Evolutionary conservation across 257 asterid genomes (phyloP), one percentile per base, ranked within the genome.

Genomic region (Parsonsia alboflavescens): DNA sequence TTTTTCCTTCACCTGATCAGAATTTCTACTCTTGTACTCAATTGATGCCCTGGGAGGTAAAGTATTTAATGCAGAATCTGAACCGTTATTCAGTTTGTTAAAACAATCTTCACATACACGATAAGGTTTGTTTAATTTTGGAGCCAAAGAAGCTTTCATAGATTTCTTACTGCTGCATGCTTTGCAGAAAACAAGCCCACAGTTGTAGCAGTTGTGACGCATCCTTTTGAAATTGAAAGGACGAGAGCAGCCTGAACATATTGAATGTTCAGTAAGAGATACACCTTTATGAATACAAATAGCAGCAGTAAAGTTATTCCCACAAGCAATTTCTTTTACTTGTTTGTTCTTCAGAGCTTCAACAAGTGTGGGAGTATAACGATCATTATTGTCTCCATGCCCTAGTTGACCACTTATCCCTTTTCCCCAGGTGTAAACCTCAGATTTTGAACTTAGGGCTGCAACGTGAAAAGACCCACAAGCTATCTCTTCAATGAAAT

Each of bases 401-500:
- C 95, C 96, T 81, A 88, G 80, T 70, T 87, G 94, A 54, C 96
- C 96, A 71, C 84, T 83, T 76, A 74, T 76, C 39, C 95, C 95
- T 73, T 79, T 87, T 50, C 96, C 96, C 96, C 96, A 90, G 22
- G 94, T 88, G 84, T 83, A 90, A 66, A 87, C 84, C 80, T 90
- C 95, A 17, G 86, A 83, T 44, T 82, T 78, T 57, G 91, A 87
- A 73, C 86, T 84, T 77, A 88, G 70, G 80, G 80, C 89, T 70
- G 82, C 92, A 74, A 86, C 85, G 83, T 90, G 96, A 82, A 83
- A 83, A 71, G 94, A 82, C 21, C 96, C 96, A 81, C 96, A 90
- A 12, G 91, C 84, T 83, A 88, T 84, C 71, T 85, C 92, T 83
- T 86, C 84, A 6, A 88, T 72, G 65, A 73, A 75, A 78, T 66